Base-by-base conservation (phyloP, 1,284 basidiomycete genomes). In the Hemileia vastatrix region DNA sequence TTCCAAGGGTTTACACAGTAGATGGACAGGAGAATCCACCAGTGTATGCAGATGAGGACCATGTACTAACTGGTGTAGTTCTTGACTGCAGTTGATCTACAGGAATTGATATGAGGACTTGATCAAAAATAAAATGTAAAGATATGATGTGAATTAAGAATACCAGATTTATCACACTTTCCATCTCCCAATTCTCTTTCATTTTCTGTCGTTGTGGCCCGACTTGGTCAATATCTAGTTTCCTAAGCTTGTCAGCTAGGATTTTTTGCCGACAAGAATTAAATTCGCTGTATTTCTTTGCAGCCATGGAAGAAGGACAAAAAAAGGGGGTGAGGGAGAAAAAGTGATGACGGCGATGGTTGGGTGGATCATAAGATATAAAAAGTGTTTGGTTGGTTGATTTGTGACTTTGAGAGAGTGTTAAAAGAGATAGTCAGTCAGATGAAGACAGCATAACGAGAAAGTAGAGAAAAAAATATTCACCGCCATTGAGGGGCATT, bases 331-430 rank as follows among this genome's bases (percentile, higher is more conserved):
- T 45, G 13, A 65, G 45, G 21, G 64, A 65, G 13, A 55, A 31
- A 50, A 65, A 61, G 15, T 54, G 57, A 31, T 65, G 64, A 33
- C 24, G 43, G n/a, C 58, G 23, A 48, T 53, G 59, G 21, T 53
- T 55, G 32, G 64, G 64, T 33, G 50, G 45, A 6, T 61, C 51
- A 54, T 62, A 65, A 23, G 45, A 11, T n/a, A 63, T 40, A 13
- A 63, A 6, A n/a, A 62, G 52, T n/a, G 24, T 50, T 40, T 3
- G 13, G 19, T 47, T n/a, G n/a, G n/a, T 43, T 27, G 50, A 27
- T 19, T 40, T 47, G 19, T 15, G 40, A n/a, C 36, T 19, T 45
- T 54, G n/a, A n/a, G 31, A 9, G 49, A 50, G 49, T 19, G 24
- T 27, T 50, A 33, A 24, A 50, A 33, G 23, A 33, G 15, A 49